Evolutionary conservation across 805 yeast genomes (phyloP).

Genomic region (Candida glaebosa): DNA sequence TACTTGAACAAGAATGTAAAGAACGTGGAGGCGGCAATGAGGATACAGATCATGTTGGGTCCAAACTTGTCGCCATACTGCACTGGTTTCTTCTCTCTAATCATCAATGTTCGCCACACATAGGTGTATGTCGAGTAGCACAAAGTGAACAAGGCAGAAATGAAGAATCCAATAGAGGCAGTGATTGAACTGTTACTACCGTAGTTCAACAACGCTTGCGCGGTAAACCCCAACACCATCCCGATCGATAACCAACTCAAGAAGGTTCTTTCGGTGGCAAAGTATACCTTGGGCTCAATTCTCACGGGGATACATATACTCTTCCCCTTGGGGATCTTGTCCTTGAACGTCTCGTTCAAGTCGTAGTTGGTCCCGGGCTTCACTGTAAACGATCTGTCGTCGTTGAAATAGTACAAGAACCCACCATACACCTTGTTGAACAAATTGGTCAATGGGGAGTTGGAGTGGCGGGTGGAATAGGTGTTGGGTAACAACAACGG

Average conservation of each 20-base stretch:
- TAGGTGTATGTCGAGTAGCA: conserved; percentile 70
- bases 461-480: conserved; percentile 22
- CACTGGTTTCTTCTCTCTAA: conserved; percentile 77
- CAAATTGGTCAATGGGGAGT: conserved; percentile 32
- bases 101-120: conserved; percentile 76
- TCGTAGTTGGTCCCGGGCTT: conserved; percentile 44
- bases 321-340: conserved; percentile 84
- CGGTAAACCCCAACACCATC: conserved; percentile 82
- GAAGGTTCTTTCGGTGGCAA: conserved; percentile 95
- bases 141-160: conserved; percentile 73
- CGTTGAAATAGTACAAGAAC: conserved; percentile 40
- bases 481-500: conserved; percentile 41
- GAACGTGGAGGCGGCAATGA: conserved; percentile 66
- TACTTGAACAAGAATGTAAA: conserved; percentile 55
- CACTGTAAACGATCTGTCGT: conserved; percentile 43
- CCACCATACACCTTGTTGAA: conserved; percentile 29
- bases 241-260: conserved; percentile 92
- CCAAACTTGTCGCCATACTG: conserved; percentile 87
- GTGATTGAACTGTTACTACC: conserved; percentile 72
- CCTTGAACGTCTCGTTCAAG: conserved; percentile 42
- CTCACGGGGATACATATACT: conserved; percentile 89
- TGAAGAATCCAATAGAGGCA: conserved; percentile 82
- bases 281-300: conserved; percentile 98
- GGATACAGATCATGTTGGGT: conserved; percentile 76
- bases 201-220: conserved; percentile 79